Percentiles rank a stretch among this genome's conserved stretches.
Evolutionary conservation across 2,329 filamentous ascomycete species (phyloP).

Genomic region (Septoria petroselini): DNA sequence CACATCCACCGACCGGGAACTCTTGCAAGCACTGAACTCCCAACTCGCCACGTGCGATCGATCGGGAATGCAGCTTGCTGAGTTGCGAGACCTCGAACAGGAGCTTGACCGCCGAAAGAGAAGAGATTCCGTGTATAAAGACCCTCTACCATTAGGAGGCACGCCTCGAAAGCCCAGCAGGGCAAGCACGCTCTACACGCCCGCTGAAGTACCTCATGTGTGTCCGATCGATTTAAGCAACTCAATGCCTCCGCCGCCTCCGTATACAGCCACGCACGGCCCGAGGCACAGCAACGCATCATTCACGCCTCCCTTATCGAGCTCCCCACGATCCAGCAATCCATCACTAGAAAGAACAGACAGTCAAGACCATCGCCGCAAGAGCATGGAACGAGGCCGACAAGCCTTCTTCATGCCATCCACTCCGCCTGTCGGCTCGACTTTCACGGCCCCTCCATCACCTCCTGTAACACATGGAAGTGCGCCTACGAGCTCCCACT

Average conservation of each 20-base stretch:
- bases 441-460: not conserved
- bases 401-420: not conserved
- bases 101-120: conserved; percentile 15
- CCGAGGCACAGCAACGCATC: conserved; percentile 2
- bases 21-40: conserved; percentile 29
- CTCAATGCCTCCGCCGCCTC: conserved; percentile 10
- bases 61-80: conserved; percentile 25
- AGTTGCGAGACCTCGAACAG: conserved; percentile 26
- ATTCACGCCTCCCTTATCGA: conserved; percentile 9
- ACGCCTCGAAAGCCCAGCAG: conserved; percentile 14
- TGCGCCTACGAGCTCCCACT: not conserved
- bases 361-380: conserved; percentile 4
- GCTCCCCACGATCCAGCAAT: conserved; percentile 12
- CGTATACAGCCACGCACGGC: conserved; percentile 11
- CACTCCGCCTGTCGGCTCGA: not conserved
- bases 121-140: conserved; percentile 6
- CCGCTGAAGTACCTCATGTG: conserved; percentile 4
- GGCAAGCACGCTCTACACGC: conserved; percentile 13
- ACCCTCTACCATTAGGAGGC: conserved; percentile 18
- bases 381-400: conserved; percentile 1
- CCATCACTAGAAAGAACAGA: conserved; percentile 12
- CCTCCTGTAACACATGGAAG: not conserved
- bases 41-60: conserved; percentile 27
- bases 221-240: not conserved
- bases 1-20: conserved; percentile 26